Evolutionary conservation across 345 rosid species (phyloP).

Genomic region (Diplotaxis tenuifolia): DNA sequence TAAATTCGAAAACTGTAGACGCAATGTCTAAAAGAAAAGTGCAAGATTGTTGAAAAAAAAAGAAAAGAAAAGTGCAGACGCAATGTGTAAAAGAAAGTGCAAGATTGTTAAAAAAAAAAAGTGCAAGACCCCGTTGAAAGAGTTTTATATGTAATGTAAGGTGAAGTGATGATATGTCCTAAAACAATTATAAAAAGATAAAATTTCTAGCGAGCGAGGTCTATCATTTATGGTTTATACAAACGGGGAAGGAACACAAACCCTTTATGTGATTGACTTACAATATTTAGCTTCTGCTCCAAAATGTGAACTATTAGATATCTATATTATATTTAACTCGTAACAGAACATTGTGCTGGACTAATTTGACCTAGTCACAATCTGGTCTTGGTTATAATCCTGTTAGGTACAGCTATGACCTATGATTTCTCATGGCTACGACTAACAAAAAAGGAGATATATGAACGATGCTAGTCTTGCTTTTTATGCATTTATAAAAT

Average conservation of each 20-base stretch:
- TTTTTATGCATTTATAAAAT: too few species aligned
- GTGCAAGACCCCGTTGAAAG: not conserved
- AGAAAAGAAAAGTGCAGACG: too few species aligned
- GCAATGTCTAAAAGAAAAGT: too few species aligned
- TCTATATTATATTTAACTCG: not conserved
- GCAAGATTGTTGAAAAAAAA: too few species aligned
- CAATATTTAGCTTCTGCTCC: too few species aligned
- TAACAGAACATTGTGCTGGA: not conserved
- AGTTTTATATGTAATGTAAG: not conserved
- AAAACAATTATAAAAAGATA: not conserved
- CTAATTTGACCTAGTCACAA: not conserved
- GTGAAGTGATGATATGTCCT: not conserved
- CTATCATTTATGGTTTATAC: not conserved
- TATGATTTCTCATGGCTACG: not conserved
- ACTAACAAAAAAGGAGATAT: not conserved
- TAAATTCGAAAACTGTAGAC: not conserved
- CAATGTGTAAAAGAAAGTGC: not conserved
- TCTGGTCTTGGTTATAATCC: not conserved
- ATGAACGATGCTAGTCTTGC: not conserved
- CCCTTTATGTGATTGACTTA: too few species aligned
- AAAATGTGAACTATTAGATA: too few species aligned
- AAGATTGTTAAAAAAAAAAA: too few species aligned
- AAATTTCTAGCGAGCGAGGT: not conserved
- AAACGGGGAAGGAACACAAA: not conserved
- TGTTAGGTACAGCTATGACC: not conserved